Base-by-base conservation (phyloP, 1,284 basidiomycete genomes). In the Gymnopus androsaceus region DNA sequence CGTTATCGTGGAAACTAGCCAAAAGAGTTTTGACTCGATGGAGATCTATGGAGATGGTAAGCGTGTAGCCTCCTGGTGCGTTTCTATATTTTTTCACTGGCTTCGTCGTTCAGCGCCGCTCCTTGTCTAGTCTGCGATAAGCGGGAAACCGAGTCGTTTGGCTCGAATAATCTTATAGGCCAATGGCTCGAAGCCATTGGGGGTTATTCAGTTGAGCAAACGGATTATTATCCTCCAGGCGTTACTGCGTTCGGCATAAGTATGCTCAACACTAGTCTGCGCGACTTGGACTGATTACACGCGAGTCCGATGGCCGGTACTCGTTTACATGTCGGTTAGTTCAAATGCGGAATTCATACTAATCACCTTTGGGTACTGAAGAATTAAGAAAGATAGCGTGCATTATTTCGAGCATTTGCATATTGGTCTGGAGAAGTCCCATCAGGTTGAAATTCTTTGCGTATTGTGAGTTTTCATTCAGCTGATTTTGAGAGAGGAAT, bases 1-100 rank as follows among this genome's bases (percentile, higher is more conserved):
- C 76, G 37, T 72, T 85, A 14, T 78, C 80, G 6, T 81, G 78
- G 75, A 71, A 69, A 52, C 62, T 85, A 1, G 69, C 75, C 12
- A 77, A 76, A 40, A 75, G 83, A 30, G 72, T 88, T 25, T 74
- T 90, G 23, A 72, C 79, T 7, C 72, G 79, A 1, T 90, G 88
- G 88, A n/a, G n/a, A n/a, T n/a, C n/a, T n/a, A n/a, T n/a, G n/a
- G n/a, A 73, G 87, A 44, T 88, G 84, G 81, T 89, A 87, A 63
- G 82, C 73, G 2, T 86, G 85, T 62, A 86, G 80, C 65, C 70
- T 85, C 45, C 73, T 82, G 65, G 86, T 85, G 61, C 59, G 77
- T 61, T 8, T 48, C 14, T 53, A 33, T 25, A 4, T 28, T 46
- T 46, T 19, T n/a, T 48, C 54, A n/a, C n/a, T n/a, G n/a, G n/a